These are phyloP conservation scores for Capillidium rhysosporum DNA, from an alignment of 371 early-diverging fungal genomes.

Conservation along the genomic window DNA sequence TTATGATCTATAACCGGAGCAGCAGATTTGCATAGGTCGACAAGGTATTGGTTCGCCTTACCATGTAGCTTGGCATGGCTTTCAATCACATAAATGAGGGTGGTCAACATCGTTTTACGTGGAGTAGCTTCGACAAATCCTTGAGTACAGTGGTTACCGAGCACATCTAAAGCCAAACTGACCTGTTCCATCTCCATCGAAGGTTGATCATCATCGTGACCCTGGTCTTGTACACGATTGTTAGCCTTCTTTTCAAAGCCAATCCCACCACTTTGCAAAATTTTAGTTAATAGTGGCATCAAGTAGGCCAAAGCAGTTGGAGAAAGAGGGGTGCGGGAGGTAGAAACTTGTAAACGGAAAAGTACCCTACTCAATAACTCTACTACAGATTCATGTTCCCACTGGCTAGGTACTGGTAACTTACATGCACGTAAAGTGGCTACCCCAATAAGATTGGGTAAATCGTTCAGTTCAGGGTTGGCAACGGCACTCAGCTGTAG, in stretches of 20 bases:
- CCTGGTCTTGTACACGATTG: conserved; percentile 16
- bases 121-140: conserved; percentile 21
- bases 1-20: conserved; percentile 21
- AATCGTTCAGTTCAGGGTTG: not conserved
- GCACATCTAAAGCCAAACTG: conserved; percentile 7
- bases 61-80: conserved; percentile 40
- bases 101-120: conserved; percentile 45
- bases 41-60: conserved; percentile 32
- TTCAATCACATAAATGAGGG: conserved; percentile 44
- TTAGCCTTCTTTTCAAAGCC: conserved; percentile 20
- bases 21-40: conserved; percentile 45
- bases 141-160: conserved; percentile 1
- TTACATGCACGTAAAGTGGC: conserved; percentile 9
- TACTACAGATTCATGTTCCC: conserved; percentile 41
- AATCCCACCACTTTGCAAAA: conserved; percentile 46
- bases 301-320: conserved; percentile 61
- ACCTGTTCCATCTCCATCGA: conserved; percentile 10
- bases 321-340: conserved; percentile 35
- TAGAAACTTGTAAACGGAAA: conserved; percentile 48
- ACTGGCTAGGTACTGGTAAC: conserved; percentile 33
- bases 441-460: conserved; percentile 1
- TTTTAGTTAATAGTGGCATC: conserved; percentile 54
- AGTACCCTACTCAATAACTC: conserved; percentile 43
- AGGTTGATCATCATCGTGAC: conserved; percentile 21
- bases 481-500: conserved; percentile 18